Evolutionary conservation across 768 basidiomycete species (phyloP), one percentile per base, ranked within the genome.

Genomic region (Termitomyces sp.): DNA sequence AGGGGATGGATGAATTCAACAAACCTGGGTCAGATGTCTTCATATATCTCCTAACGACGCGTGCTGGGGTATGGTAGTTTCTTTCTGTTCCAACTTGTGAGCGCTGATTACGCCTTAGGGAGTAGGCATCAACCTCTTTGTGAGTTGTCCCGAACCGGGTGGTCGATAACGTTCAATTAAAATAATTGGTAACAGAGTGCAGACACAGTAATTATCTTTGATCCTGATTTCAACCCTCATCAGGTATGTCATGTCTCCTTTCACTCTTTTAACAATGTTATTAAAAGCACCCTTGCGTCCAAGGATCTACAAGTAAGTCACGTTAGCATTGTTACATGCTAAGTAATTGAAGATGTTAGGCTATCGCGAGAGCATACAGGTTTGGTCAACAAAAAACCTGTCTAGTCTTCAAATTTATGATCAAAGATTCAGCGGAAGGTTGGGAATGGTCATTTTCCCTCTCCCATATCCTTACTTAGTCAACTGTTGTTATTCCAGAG

Each of bases 191-290:
- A 35, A 12, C 82, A 89, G 77, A 91, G 87, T 8, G 95, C 96
- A 20, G 96, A 98, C 70, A 96, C 95, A 0, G 94, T 95, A 32
- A 89, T 94, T 47, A 87, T 94, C 56, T 92, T 88, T 65, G 96
- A 99, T 69, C 94, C 95, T 0, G 97, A 99, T 75, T 99, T 95
- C 72, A 99, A 99, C 68, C 96, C 96, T n/a, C 94, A 97, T 73
- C 90, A 90, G 80, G 89, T 88, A 50, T 30, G 81, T 71, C 16
- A 18, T 18, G 47, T n/a, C 20, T 50, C 41, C 50, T n/a, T 47
- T 14, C 8, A 46, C 46, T 30, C 43, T 9, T 54, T 7, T 14
- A 44, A 35, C 20, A 23, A 9, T 28, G 2, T 30, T 10, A 20
- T 46, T 30, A 23, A 50, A 20, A 55, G 38, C 23, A 30, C 43